phyloP scores from a whole-genome alignment of 257 asterid genomes.

The Agastache rugosa region DNA sequence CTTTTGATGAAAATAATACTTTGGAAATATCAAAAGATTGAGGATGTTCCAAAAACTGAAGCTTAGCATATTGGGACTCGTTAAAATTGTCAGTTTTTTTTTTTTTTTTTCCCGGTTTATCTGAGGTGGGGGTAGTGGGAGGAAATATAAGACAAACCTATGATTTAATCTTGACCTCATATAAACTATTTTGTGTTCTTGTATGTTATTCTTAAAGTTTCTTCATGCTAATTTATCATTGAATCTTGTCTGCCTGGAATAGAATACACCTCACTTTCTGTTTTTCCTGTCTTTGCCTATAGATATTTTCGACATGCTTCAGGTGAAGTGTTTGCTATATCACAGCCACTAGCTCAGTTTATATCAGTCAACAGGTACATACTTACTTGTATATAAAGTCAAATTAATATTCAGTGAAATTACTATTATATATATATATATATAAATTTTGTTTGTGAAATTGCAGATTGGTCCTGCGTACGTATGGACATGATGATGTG shows the following conservation, averaged over 20 bases:
- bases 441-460: slow-evolving; percentile 9
- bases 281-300: background rate
- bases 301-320: slow-evolving; percentile 94
- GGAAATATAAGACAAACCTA: too few relatives aligned
- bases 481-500: slow-evolving; percentile 86
- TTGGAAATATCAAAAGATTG: background rate
- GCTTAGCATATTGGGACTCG: background rate
- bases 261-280: background rate
- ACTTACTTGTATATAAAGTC: slow-evolving; percentile 8
- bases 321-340: slow-evolving; percentile 81
- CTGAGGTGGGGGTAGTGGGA: background rate
- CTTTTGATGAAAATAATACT: background rate
- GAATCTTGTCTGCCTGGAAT: too few relatives aligned
- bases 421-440: background rate
- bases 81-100: too few relatives aligned
- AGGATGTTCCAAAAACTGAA: background rate
- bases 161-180: background rate
- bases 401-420: background rate
- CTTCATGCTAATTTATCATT: background rate
- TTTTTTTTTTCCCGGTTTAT: too few relatives aligned
- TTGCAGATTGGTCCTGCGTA: slow-evolving; percentile 61
- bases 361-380: slow-evolving; percentile 84
- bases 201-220: background rate
- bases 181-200: background rate
- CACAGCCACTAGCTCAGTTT: slow-evolving; percentile 77